phyloP scores from a whole-genome alignment of 495 filamentous ascomycete species.

The Hamigera avellanea region DNA sequence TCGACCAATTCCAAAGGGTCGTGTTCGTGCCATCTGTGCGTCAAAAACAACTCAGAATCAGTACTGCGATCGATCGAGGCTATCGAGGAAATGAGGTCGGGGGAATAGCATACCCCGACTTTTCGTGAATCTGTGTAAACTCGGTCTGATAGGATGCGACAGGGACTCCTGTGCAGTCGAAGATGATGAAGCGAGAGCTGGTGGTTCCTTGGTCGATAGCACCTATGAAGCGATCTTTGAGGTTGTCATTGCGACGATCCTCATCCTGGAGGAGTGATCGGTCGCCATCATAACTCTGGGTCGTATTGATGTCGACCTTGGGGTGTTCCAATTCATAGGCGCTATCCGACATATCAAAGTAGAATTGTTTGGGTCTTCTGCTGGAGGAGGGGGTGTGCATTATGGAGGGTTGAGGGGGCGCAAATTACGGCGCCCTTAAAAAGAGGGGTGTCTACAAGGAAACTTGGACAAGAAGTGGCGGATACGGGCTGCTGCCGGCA shows the following conservation, averaged over 20 bases:
- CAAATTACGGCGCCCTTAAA: constrained; percentile 9
- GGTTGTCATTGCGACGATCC: constrained; percentile 16
- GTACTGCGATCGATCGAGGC: constrained; percentile 6
- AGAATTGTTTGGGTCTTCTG: constrained; percentile 1
- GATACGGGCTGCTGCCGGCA: not conserved
- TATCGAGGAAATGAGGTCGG: not conserved
- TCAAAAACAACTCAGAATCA: not conserved
- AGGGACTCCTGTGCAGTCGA: constrained; percentile 68
- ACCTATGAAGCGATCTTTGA: constrained; percentile 46
- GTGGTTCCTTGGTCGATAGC: constrained; percentile 91
- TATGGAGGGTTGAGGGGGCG: constrained; percentile 3
- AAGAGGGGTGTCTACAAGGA: constrained; percentile 6
- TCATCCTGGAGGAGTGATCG: constrained; percentile 33
- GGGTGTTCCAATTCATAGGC: constrained; percentile 17
- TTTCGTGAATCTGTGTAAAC: constrained; percentile 78
- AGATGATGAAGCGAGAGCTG: constrained; percentile 85
- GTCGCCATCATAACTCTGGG: constrained; percentile 26
- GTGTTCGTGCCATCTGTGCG: constrained; percentile 82
- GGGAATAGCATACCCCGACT: constrained; percentile 60
- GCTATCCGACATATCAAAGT: constrained; percentile 12
- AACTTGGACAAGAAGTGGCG: constrained; percentile 3
- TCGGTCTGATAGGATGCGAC: constrained; percentile 85
- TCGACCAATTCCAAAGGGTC: constrained; percentile 69
- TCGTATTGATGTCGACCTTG: constrained; percentile 15
- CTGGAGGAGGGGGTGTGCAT: constrained; percentile 4